Evolutionary conservation across 306 rosid genomes (phyloP), one percentile per base, ranked within the genome.

Genomic region (Pyrus communis): DNA sequence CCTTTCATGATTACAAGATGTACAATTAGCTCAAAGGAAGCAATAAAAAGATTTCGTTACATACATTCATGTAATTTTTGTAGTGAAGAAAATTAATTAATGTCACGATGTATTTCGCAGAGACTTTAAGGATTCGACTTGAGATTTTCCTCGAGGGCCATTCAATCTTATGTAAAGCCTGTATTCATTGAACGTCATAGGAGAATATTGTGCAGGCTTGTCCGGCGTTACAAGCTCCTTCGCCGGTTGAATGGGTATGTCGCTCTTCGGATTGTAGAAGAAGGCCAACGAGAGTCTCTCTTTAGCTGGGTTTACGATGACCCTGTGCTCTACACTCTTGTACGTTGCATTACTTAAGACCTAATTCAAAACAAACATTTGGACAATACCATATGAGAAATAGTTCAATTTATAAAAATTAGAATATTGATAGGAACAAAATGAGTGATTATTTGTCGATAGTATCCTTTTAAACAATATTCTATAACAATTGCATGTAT

Each of bases 261-360:
- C 88, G 46, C 98, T 88, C 81, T 89, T 92, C 0, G 98, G 98
- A 61, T 94, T 94, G 88, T 92, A 94, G 79, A 94, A 94, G 87
- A 94, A 94, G 1, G 98, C 98, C n/a, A 94, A 46, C 0, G 98
- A 94, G 3, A 94, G 73, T 49, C 98, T 80, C 55, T 94, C 98
- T 66, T 84, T 60, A 7, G 79, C 81, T 38, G 98, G 87, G 70
- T 94, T 94, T 9, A 94, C 98, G 8, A 90, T 84, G 75, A 94
- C 98, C 84, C 98, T 82, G 40, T 94, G 98, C 82, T 94, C 98
- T 67, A 94, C 95, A 58, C 98, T 94, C 82, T 84, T 94, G 87
- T 94, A 92, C 0, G 64, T 79, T 82, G 95, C 89, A 73, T 94
- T 94, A 84, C 97, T 94, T 60, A 94, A 54, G 70, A 94, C 96